Base-by-base conservation (phyloP, 2,329 filamentous ascomycete species). In the Cadophora sp. region DNA sequence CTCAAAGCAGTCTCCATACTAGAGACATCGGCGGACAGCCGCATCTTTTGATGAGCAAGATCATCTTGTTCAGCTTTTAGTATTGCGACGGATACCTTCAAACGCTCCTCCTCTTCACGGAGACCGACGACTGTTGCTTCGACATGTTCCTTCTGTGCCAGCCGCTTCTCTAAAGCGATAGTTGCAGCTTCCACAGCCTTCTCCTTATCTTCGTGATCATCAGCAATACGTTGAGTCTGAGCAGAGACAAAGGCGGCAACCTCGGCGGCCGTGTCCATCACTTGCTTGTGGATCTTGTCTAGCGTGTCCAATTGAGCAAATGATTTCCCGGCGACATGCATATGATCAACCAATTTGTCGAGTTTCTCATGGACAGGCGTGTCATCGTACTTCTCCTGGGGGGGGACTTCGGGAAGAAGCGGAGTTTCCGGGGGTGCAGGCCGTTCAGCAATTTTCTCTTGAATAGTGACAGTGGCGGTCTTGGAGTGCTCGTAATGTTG, bases 401-500 rank as follows among this genome's bases (percentile, higher is more conserved):
- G 66, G 58, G 83, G 81, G 46, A 83, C 73, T 34, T 84, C 81
- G 67, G 86, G 85, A 1, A 90, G 81, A 65, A 89, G 81, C 29
- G 85, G 82, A n/a, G 85, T 84, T 70, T 91, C 86, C 1, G 84
- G 81, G 61, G 85, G 80, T 14, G 82, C 79, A 29, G 83, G 81
- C n/a, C 83, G 78, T 65, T 84, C 85, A 12, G 85, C 81, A 69
- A 91, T 86, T 76, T 85, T 87, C 68, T 86, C 83, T 72, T 88
- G 82, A 27, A 91, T 82, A 3, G 83, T 82, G 7, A 79, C 83
- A 0, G 84, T 81, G 0, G 90, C 86, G 55, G 87, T 85, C 79
- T 94, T 93, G 16, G 93, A 92, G 77, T 97, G 92, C 73, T 97
- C 93, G 75, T 92, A 97, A 78, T 98, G 94, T 77, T 97, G 88